Evolutionary conservation across 2,329 filamentous ascomycete genomes (phyloP), one percentile per base, ranked within the genome.

Genomic region (Aspergillus hortae): DNA sequence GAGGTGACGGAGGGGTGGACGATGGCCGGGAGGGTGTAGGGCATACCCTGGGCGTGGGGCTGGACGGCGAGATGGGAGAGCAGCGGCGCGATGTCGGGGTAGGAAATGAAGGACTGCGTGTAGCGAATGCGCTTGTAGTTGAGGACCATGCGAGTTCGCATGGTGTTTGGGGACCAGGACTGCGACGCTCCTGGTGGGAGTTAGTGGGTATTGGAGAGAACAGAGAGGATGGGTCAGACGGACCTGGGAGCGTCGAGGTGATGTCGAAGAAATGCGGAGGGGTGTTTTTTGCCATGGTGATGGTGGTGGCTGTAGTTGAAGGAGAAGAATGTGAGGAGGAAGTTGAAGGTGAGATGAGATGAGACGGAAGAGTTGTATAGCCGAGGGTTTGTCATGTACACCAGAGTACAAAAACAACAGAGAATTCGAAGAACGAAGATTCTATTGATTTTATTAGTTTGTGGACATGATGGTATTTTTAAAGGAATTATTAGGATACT

Each of bases 221-320:
- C 40, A 47, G 21, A 45, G 33, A 42, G 46, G 3, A 23, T 40
- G 9, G 43, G 35, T 35, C 15, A 12, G 30, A 41, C 44, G 30
- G 56, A 67, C 65, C 63, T 46, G 62, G 58, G 10, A 68, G 58
- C 17, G 55, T 59, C 9, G 64, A 68, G 14, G 44, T 47, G 30
- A 71, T 58, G 50, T 71, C 68, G 50, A 71, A 70, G 50, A 71
- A 66, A 42, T 71, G 67, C 15, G 70, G 61, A 1, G 66, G 64
- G 12, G 62, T 54, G 2, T 53, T 47, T 35, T 57, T 43, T 6
- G 60, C 32, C 63, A 67, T 67, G 56, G 17, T 45, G 21, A 11
- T 27, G 25, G 30, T 40, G 11, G 14, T 38, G n/a, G n/a, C n/a
- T n/a, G 21, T 38, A 17, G 12, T 10, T 21, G 25, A n/a, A 44